Evolutionary conservation across 2,329 filamentous ascomycete species (phyloP), one percentile per base, ranked within the genome.

Genomic region (Fusarium xyrophilum): DNA sequence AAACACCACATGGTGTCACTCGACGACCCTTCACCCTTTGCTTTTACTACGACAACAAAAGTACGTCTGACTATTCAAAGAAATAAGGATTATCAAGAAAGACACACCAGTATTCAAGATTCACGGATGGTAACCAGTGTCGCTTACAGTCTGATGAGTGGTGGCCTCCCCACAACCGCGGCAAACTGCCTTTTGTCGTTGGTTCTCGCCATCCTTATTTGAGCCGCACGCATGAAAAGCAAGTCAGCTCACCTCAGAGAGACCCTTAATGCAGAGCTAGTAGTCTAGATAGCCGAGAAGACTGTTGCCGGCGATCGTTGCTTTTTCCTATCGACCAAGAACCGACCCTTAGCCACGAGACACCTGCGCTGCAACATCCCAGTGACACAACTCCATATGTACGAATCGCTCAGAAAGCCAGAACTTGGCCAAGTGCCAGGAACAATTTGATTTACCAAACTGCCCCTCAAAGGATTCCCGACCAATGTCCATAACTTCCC

Each of bases 1-100:
- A 30, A 28, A 6, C 25, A n/a, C n/a, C 21, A 1, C 2, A 9
- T 7, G 2, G 17, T 36, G 30, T 13, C 48, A 40, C 33, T 52
- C 33, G 6, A 21, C 23, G 14, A 39, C 8, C 5, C 30, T 40
- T 15, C 2, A 0, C n/a, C 7, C 5, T 21, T 3, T 23, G 2
- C 14, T 14, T 40, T 9, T 1, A 3, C 4, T 2, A 10, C 2
- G 1, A 7, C n/a, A 21, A 23, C 3, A 17, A 13, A n/a, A 9
- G 0, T 0, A 9, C 11, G 3, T 1, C 14, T 17, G 1, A 0
- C 0, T 7, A 35, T 12, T 19, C n/a, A n/a, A n/a, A n/a, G n/a
- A n/a, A n/a, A n/a, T n/a, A n/a, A n/a, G n/a, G n/a, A n/a, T n/a
- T n/a, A n/a, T n/a, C n/a, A n/a, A n/a, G n/a, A n/a, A n/a, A n/a